Base-by-base conservation (phyloP, 176 grass and related monocot species). In the Urochloa ruziziensis region DNA sequence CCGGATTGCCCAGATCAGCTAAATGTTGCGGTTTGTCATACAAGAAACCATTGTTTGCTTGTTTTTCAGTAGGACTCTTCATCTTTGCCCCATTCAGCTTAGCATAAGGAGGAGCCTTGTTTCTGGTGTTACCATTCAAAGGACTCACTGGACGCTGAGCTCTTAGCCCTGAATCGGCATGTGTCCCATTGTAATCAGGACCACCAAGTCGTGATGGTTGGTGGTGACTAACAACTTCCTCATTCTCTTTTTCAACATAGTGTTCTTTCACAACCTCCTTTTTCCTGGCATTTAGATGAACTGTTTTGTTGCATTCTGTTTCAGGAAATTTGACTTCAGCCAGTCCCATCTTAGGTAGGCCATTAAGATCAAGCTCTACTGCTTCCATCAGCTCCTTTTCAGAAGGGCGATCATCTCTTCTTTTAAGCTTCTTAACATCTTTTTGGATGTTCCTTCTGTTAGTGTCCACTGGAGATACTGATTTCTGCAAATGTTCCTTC, bases 291-390 rank as follows among this genome's bases (percentile, higher is more conserved):
- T 54, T 86, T 62, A 77, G 63, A 69, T 60, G 52, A 72, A 51
- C 67, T 62, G 69, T 70, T 46, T 36, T 87, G 51, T 57, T 89
- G 61, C 59, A 48, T 75, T 84, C 85, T 29, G 48, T 15, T 70
- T 85, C 57, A 53, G 60, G 68, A 86, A 75, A 73, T 77, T 86
- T 90, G 21, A 77, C 57, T 67, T 65, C 81, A 78, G 59, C 39
- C 49, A 82, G 34, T 70, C 61, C 57, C 51, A 77, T 73, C 82
- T 91, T 98, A 16, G 88, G 90, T 36, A 86, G 36, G 51, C 91
- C 87, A 75, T 86, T 60, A 19, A 87, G 85, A 53, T 90, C 89
- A 75, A 90, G 78, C 83, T 89, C 72, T 8, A 90, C 87, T 70
- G 77, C 84, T 68, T 82, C 87, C 80, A 89, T 74, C 58, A 87